A percentile compares a stretch with the other conserved stretches of the same genome.
phyloP scores from a whole-genome alignment of 352 stramenopile species.

The Stramenopiles sp. region DNA sequence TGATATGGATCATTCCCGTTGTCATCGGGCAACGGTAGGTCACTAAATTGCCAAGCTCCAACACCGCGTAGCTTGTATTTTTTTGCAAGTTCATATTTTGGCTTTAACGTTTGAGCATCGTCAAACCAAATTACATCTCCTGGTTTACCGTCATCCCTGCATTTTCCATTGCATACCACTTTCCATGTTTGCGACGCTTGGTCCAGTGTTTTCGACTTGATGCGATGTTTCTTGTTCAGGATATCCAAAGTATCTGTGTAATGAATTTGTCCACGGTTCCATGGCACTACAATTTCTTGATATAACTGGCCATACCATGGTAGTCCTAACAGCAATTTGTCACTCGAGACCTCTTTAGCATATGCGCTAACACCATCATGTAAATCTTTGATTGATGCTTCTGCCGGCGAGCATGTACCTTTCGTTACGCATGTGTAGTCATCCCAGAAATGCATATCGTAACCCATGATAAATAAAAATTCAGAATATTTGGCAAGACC shows the following conservation, averaged over 20 bases:
- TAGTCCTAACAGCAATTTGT: neutral
- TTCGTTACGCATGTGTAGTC: neutral
- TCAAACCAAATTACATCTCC: neutral
- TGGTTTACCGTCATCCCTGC: neutral
- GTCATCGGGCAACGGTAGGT: neutral
- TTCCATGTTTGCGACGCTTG: neutral
- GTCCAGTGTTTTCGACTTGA: neutral
- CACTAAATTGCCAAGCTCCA: neutral
- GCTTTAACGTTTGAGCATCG: neutral
- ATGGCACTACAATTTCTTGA: neutral
- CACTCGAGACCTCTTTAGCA: neutral
- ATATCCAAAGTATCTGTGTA: neutral
- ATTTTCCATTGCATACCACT: neutral
- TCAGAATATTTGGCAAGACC: neutral
- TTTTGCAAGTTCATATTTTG: neutral
- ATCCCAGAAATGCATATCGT: slow-evolving; percentile 1
- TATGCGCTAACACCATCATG: neutral
- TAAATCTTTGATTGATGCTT: neutral
- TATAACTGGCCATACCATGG: neutral
- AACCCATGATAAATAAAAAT: slow-evolving; percentile 4
- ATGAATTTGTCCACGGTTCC: neutral
- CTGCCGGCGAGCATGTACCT: neutral
- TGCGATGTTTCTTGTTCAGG: neutral
- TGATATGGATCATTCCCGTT: too few relatives aligned
- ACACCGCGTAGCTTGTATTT: neutral